Evolutionary conservation across 1,284 basidiomycete species (phyloP).

Genomic region (Athelia sp.): DNA sequence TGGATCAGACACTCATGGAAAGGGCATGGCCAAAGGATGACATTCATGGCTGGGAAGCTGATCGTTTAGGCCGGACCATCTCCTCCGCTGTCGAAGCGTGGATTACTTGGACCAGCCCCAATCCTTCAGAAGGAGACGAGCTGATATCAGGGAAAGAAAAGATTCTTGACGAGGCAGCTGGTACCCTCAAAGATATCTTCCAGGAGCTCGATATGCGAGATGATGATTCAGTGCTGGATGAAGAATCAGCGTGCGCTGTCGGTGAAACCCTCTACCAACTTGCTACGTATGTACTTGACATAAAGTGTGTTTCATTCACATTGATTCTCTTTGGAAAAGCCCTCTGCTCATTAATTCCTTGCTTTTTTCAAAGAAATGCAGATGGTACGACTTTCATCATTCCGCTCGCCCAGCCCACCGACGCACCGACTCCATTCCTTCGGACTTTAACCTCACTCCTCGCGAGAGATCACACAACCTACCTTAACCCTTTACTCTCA

Average conservation of each 20-base stretch:
- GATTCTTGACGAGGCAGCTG: slow-evolving; percentile 63
- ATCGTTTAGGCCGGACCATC: slow-evolving; percentile 49
- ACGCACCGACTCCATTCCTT: slow-evolving; percentile 53
- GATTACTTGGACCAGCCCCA: slow-evolving; percentile 35
- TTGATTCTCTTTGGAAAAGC: background rate
- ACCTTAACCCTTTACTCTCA: slow-evolving; percentile 56
- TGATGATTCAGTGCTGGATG: slow-evolving; percentile 55
- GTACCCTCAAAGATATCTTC: slow-evolving; percentile 63
- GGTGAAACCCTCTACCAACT: slow-evolving; percentile 56
- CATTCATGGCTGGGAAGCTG: slow-evolving; percentile 56
- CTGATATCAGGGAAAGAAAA: slow-evolving; percentile 39
- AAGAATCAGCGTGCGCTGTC: slow-evolving; percentile 59
- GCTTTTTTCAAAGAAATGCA: slow-evolving; percentile 33
- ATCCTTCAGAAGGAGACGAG: slow-evolving; percentile 17
- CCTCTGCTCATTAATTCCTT: slow-evolving; percentile 5
- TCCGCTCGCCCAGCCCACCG: slow-evolving; percentile 44
- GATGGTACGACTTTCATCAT: slow-evolving; percentile 50
- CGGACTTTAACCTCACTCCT: slow-evolving; percentile 55
- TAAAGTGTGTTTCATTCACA: slow-evolving; percentile 35
- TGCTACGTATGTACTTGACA: slow-evolving; percentile 46
- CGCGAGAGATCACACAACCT: slow-evolving; percentile 50
- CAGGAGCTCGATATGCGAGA: slow-evolving; percentile 64
- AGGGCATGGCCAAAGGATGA: slow-evolving; percentile 67
- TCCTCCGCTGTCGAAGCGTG: slow-evolving; percentile 51
- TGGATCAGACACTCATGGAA: slow-evolving; percentile 61